Evolutionary conservation across 2,329 filamentous ascomycete species (phyloP), one percentile per base, ranked within the genome.

Genomic region (Xylariaceae sp.): DNA sequence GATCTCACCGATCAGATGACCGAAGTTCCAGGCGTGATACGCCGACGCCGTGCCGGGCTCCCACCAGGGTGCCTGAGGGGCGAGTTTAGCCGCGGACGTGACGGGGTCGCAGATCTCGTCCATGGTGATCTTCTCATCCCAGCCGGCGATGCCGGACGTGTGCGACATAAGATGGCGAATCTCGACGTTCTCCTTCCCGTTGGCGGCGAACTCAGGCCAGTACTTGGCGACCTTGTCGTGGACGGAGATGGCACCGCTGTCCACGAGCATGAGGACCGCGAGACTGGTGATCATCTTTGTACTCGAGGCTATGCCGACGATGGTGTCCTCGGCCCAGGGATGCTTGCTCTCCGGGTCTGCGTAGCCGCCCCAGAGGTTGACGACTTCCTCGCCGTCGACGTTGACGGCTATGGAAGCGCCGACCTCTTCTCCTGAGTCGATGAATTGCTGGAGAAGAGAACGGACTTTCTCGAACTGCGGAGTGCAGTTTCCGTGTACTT

Each of bases 191-290:
- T 75, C 66, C 40, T 78, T 76, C 29, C 74, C 75, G 24, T 75
- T 73, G 14, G 63, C 69, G 4, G 67, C 72, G 53, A 79, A 78
- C 43, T 78, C 77, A 7, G 77, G 77, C 77, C 77, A 79, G 68
- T 78, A 74, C 24, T 73, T 68, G 2, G 70, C 60, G 7, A 79
- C 74, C 5, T 71, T 71, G 21, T 70, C 75, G 49, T 72, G 55
- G 3, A 71, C 66, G 36, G 73, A 67, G 6, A 79, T 59, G 1
- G 67, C 60, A n/a, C 74, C 75, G 14, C 74, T 69, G 45, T 76
- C 73, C 43, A 74, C 65, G 6, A 77, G 73, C 44, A 76, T 61
- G n/a, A 77, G 65, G 1, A 70, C 67, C 0, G 76, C 73, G 8
- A 79, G 65, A 7, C 66, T 68, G 19, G 69, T 71, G 36, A 78